phyloP scores from a whole-genome alignment of 371 early-diverging fungal genomes.

The Zychaea mexicana region DNA sequence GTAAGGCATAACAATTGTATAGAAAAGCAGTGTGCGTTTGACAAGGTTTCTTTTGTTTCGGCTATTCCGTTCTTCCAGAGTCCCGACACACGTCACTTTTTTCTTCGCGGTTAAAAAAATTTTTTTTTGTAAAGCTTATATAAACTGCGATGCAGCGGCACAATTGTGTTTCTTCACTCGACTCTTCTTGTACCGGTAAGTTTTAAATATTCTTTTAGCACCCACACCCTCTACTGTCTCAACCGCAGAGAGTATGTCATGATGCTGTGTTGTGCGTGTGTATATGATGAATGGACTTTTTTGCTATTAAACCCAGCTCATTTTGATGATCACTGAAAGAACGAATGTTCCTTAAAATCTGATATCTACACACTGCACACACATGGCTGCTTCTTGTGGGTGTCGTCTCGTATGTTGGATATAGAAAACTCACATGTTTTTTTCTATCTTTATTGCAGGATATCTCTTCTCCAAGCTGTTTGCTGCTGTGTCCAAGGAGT shows the following conservation, averaged over 20 bases:
- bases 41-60: too few species aligned
- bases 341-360: conserved; percentile 9
- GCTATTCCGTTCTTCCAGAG: too few species aligned
- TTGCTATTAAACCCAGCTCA: conserved; percentile 17
- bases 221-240: neutral
- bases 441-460: too few species aligned
- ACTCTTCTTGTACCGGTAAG: conserved; percentile 7
- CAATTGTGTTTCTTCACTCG: neutral
- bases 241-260: too few species aligned
- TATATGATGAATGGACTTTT: conserved; percentile 9
- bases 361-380: neutral
- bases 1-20: too few species aligned
- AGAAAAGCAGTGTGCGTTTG: too few species aligned
- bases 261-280: neutral
- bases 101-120: too few species aligned
- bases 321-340: conserved; percentile 12
- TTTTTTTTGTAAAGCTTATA: too few species aligned
- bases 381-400: neutral
- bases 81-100: too few species aligned
- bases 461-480: too few species aligned
- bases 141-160: too few species aligned
- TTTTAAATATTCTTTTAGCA: neutral
- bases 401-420: neutral
- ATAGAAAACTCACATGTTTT: neutral
- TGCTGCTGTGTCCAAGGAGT: too few species aligned